phyloP scores from a whole-genome alignment of 1,284 basidiomycete genomes.

The Neolentinus lepideus region DNA sequence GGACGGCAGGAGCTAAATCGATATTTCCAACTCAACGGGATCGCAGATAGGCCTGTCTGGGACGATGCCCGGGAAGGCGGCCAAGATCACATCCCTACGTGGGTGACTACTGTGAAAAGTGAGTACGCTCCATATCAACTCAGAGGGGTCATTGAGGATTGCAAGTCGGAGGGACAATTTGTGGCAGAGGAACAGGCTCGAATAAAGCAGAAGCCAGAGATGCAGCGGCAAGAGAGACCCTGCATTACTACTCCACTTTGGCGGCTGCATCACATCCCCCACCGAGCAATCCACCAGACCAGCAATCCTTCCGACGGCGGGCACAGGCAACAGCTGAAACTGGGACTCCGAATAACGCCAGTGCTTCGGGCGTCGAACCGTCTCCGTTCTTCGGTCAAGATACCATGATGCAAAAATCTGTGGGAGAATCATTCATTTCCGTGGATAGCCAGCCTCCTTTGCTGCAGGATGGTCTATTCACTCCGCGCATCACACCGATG shows the following conservation, averaged over 20 bases:
- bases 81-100: background rate
- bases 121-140: background rate
- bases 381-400: background rate
- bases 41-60: background rate
- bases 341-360: background rate
- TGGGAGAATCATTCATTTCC: background rate
- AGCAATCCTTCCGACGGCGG: no score
- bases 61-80: background rate
- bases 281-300: no score
- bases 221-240: background rate
- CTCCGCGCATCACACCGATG: background rate
- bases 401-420: background rate
- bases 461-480: no score
- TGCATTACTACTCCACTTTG: background rate
- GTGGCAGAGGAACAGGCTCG: background rate
- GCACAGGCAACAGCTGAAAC: no score
- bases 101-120: background rate
- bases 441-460: background rate
- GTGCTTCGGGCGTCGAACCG: background rate
- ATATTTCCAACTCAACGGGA: background rate
- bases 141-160: background rate
- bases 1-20: background rate
- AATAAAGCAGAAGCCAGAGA: background rate
- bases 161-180: background rate
- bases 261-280: background rate